phyloP scores from a whole-genome alignment of 129 eudicot genomes.

The Flaveria sonorensis region DNA sequence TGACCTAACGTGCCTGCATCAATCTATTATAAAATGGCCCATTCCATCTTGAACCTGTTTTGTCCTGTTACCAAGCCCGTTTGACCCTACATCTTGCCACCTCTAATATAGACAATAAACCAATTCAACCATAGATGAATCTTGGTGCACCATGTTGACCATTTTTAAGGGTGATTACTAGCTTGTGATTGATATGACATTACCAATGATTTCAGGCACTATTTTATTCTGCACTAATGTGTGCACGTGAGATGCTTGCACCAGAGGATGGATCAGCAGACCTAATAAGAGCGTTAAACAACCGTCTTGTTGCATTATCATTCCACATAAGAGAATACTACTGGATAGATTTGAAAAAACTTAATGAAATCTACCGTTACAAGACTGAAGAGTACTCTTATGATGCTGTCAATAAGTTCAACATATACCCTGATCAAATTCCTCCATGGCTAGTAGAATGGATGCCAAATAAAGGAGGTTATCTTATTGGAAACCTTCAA shows the following conservation, averaged over 20 bases:
- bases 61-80: background rate
- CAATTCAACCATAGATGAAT: background rate
- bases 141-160: background rate
- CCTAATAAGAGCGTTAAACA: conserved; percentile 56
- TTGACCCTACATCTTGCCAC: background rate
- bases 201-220: conserved; percentile 49
- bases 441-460: conserved; percentile 68
- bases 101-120: background rate
- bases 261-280: conserved; percentile 66
- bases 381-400: conserved; percentile 78
- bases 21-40: too few species aligned
- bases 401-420: conserved; percentile 77
- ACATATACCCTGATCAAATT: conserved; percentile 78
- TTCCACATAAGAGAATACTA: conserved; percentile 79
- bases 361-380: conserved; percentile 79
- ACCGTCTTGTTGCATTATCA: conserved; percentile 67
- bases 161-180: background rate
- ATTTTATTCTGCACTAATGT: conserved; percentile 63
- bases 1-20: too few species aligned
- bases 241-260: conserved; percentile 77
- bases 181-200: conserved; percentile 12
- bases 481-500: conserved; percentile 71
- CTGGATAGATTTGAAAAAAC: conserved; percentile 73
- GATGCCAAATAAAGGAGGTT: conserved; percentile 84
- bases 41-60: background rate